These are phyloP conservation scores for Rhododendron vialii DNA, from an alignment of 148 eudicot species.

Conservation along the genomic window DNA sequence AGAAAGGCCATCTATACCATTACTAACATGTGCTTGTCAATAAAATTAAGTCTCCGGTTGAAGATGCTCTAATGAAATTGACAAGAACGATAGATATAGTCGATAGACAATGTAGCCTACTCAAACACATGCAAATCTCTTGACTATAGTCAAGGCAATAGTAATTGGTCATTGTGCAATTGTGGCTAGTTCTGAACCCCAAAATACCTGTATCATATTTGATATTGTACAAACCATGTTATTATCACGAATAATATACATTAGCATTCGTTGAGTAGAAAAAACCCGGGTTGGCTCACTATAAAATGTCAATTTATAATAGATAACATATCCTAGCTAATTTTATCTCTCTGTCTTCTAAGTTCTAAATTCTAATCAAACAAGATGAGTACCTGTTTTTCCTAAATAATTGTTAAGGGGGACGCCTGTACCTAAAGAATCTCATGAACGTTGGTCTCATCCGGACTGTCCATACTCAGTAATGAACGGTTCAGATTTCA, in stretches of 20 bases:
- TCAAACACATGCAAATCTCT: neutral
- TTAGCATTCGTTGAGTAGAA: no score
- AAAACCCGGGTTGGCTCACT: neutral
- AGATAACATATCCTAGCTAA: neutral
- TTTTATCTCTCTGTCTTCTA: neutral
- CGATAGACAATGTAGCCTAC: neutral
- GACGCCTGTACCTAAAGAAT: no score
- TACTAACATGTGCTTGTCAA: neutral
- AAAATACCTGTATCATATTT: neutral
- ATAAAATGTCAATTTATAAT: neutral
- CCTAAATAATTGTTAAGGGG: no score
- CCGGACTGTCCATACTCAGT: no score
- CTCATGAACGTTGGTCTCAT: no score
- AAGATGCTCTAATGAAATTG: no score
- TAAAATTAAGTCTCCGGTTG: no score
- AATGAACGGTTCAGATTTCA: no score
- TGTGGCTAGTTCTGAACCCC: neutral
- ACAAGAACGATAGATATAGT: no score
- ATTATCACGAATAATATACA: no score
- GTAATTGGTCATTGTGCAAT: neutral
- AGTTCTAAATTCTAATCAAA: neutral
- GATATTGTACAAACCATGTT: neutral
- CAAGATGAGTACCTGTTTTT: neutral
- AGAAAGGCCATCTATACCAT: neutral
- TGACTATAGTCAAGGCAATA: neutral